Evolutionary conservation across 2,329 filamentous ascomycete genomes (phyloP).

Genomic region (Gyromitra esculenta): DNA sequence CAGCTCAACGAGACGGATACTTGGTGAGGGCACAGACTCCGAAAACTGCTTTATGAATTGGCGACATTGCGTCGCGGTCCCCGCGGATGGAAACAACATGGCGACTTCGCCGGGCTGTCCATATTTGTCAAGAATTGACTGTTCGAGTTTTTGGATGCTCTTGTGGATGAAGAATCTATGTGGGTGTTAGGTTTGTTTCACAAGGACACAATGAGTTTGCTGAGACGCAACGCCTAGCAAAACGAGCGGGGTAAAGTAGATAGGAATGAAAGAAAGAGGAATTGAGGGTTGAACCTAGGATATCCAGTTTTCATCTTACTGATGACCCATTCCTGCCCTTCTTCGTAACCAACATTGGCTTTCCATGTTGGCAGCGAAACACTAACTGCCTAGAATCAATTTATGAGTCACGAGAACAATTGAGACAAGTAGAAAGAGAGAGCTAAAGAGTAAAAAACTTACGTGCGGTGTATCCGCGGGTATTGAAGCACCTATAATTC

Average conservation of each 20-base stretch:
- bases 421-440: neutral
- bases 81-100: slow-evolving; percentile 81
- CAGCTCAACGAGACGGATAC: slow-evolving; percentile 71
- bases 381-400: slow-evolving; percentile 80
- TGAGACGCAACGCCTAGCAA: slow-evolving; percentile 35
- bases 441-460: slow-evolving; percentile 60
- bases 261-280: neutral
- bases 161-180: slow-evolving; percentile 89
- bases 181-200: neutral
- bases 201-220: too few relatives aligned
- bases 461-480: slow-evolving; percentile 82
- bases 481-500: slow-evolving; percentile 72
- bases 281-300: slow-evolving; percentile 69
- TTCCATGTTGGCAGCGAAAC: slow-evolving; percentile 95
- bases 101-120: slow-evolving; percentile 72
- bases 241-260: slow-evolving; percentile 38
- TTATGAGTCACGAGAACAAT: slow-evolving; percentile 28
- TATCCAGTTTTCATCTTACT: slow-evolving; percentile 89
- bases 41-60: slow-evolving; percentile 73
- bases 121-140: slow-evolving; percentile 72
- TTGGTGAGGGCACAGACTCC: slow-evolving; percentile 62
- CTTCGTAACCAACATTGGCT: slow-evolving; percentile 91
- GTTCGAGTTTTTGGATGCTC: slow-evolving; percentile 77
- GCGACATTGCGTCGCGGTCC: slow-evolving; percentile 75
- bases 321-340: slow-evolving; percentile 87